Conservation (phyloP, 1,139 yeast species). For the Suhomyces wounanorum region DNA sequence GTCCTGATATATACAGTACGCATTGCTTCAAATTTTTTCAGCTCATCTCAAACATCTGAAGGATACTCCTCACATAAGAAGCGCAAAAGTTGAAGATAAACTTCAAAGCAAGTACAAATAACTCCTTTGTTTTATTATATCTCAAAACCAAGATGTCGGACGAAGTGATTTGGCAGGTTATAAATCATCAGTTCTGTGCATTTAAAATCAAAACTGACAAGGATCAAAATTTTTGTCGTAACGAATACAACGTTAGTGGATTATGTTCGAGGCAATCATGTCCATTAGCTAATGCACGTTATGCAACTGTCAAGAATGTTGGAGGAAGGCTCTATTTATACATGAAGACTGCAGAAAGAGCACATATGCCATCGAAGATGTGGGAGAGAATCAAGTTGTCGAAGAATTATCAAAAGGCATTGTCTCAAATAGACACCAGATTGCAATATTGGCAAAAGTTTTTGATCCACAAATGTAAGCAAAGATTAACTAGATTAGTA, state of each 20-base stretch:
- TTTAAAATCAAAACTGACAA: conserved; percentile 80
- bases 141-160: conserved; percentile 37
- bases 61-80: background rate
- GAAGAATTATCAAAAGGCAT: conserved; percentile 83
- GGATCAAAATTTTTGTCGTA: conserved; percentile 81
- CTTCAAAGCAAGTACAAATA: background rate
- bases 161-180: conserved; percentile 87
- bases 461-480: conserved; percentile 90
- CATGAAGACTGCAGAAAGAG: conserved; percentile 97
- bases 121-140: background rate
- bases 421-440: conserved; percentile 84
- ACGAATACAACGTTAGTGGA: conserved; percentile 89
- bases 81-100: background rate
- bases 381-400: conserved; percentile 94
- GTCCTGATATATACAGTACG: conserved; percentile 6
- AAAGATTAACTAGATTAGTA: conserved; percentile 87
- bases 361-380: conserved; percentile 87
- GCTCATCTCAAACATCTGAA: conserved; percentile 5
- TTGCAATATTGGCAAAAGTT: conserved; percentile 92
- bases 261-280: conserved; percentile 91
- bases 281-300: conserved; percentile 92
- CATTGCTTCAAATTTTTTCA: conserved; percentile 7
- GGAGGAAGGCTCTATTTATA: conserved; percentile 88
- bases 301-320: conserved; percentile 89
- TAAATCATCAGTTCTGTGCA: conserved; percentile 87